phyloP scores from a whole-genome alignment of 805 yeast genomes.

The Candida lessepsii region DNA sequence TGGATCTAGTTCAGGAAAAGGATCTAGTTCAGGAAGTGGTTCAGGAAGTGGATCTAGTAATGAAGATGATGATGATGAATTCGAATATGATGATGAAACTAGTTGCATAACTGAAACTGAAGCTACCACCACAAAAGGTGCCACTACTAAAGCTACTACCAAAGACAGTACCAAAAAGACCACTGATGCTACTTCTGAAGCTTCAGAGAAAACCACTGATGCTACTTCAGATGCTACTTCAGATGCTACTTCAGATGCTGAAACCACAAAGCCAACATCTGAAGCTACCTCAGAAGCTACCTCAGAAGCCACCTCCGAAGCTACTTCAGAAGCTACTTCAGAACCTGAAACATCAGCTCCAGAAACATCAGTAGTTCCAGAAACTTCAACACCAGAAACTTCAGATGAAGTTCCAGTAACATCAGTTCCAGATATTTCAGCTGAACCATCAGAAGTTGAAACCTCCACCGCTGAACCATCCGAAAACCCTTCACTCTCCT shows the following conservation, averaged over 20 bases:
- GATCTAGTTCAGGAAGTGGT: too few species aligned
- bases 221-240: neutral
- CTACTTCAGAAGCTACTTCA: neutral
- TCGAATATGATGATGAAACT: slow-evolving; percentile 14
- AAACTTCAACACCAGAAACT: neutral
- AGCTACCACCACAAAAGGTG: too few species aligned
- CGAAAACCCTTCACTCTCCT: too few species aligned
- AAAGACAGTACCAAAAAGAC: too few species aligned
- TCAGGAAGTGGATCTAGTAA: too few species aligned
- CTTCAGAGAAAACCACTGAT: too few species aligned
- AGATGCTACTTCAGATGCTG: neutral
- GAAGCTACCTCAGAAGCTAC: neutral
- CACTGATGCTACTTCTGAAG: too few species aligned
- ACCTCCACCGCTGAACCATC: neutral
- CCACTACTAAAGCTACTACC: slow-evolving; percentile 9
- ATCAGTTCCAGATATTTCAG: too few species aligned
- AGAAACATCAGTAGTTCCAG: neutral
- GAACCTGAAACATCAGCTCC: neutral
- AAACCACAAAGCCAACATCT: neutral
- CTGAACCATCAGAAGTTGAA: neutral
- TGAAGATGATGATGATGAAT: slow-evolving; percentile 16
- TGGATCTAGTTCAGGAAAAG: too few species aligned
- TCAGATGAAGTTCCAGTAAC: too few species aligned
- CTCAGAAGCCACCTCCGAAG: neutral
- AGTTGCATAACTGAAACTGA: slow-evolving; percentile 8